Conservation (phyloP, 805 yeast genomes). For the Alloascoidea africana region DNA sequence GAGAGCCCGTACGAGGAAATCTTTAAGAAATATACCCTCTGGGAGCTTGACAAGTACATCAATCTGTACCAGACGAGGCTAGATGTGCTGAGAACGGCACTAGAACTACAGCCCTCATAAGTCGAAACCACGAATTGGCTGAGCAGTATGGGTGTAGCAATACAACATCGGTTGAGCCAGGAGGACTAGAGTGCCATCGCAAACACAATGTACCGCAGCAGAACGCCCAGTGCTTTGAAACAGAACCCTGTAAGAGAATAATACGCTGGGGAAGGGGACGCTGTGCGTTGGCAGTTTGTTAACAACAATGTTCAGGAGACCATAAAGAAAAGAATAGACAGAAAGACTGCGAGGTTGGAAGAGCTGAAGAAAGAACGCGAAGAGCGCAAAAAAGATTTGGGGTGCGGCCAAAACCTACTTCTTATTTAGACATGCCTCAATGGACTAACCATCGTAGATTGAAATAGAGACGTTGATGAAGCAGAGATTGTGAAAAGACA, state of each 20-base stretch:
- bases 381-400: neutral
- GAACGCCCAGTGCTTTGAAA: neutral
- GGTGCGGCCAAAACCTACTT: neutral
- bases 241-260: neutral
- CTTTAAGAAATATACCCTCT: too few species aligned
- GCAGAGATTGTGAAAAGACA: conserved; percentile 29
- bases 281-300: neutral
- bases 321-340: neutral
- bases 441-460: neutral
- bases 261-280: neutral
- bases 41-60: too few species aligned
- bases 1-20: too few species aligned
- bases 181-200: too few species aligned
- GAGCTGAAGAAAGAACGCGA: neutral
- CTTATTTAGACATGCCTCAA: neutral
- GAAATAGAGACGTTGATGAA: neutral
- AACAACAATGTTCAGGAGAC: too few species aligned
- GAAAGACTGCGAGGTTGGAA: neutral
- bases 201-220: conserved; percentile 1
- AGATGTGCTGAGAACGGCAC: too few species aligned
- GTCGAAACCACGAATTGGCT: too few species aligned
- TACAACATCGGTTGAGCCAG: too few species aligned
- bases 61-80: too few species aligned
- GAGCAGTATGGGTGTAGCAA: too few species aligned
- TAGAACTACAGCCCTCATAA: too few species aligned